Conservation (phyloP, 805 yeast species). For the Priceomyces melissophilus region DNA sequence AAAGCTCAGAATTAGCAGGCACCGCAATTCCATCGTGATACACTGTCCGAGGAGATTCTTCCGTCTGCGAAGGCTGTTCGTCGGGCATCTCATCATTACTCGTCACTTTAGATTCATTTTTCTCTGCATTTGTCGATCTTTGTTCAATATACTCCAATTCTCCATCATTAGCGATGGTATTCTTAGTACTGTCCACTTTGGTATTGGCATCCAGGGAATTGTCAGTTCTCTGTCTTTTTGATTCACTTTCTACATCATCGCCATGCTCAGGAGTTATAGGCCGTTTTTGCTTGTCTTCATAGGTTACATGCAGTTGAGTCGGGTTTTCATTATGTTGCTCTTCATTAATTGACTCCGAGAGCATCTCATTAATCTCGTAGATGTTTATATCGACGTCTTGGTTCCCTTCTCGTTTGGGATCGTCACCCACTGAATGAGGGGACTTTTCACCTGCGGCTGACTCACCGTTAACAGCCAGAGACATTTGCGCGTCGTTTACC, state of each 20-base stretch:
- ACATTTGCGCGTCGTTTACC: constrained; percentile 1
- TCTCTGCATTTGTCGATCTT: neutral
- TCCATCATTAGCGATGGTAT: neutral
- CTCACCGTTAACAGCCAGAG: constrained; percentile 3
- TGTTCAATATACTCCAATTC: neutral
- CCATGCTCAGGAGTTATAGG: neutral
- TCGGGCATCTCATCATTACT: constrained; percentile 1
- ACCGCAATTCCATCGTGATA: constrained; percentile 20
- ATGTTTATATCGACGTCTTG: constrained; percentile 9
- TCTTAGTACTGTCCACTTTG: constrained; percentile 3
- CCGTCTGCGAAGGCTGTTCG: neutral
- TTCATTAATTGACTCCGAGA: constrained; percentile 15
- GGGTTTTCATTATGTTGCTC: neutral
- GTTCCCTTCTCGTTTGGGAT: constrained; percentile 4
- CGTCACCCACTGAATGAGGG: constrained; percentile 1
- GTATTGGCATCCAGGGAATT: neutral
- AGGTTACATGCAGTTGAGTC: neutral
- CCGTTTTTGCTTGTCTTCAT: neutral
- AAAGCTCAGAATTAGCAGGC: constrained; percentile 41
- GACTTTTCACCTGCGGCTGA: neutral
- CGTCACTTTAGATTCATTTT: neutral
- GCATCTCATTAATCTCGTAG: constrained; percentile 17
- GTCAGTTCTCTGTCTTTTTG: constrained; percentile 1
- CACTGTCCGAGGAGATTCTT: constrained; percentile 11
- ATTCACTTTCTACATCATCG: constrained; percentile 5